phyloP scores from a whole-genome alignment of 2,329 filamentous ascomycete species.

The Colletotrichum theobromicola region DNA sequence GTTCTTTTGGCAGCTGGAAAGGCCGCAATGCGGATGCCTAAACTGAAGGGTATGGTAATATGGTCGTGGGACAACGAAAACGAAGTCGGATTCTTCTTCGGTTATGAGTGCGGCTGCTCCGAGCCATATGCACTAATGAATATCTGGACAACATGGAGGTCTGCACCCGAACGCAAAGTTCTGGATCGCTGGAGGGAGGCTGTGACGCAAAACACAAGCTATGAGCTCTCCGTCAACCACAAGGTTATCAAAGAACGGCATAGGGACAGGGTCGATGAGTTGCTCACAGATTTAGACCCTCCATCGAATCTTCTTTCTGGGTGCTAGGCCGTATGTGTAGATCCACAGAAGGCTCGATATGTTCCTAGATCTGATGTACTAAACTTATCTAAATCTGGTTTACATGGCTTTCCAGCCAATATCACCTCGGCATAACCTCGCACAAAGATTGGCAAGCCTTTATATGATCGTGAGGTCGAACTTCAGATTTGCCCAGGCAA shows the following conservation, averaged over 20 bases:
- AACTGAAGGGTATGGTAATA: neutral
- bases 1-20: neutral
- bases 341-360: too few species aligned
- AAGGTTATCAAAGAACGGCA: neutral
- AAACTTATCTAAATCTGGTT: accelerated
- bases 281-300: neutral
- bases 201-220: neutral
- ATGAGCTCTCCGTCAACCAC: neutral
- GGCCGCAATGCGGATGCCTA: neutral
- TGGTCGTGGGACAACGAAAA: neutral
- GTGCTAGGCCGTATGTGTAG: too few species aligned
- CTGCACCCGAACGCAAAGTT: neutral
- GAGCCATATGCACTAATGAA: neutral
- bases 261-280: neutral
- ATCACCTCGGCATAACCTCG: neutral
- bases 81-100: neutral
- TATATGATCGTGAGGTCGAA: neutral
- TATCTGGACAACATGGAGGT: neutral
- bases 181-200: neutral
- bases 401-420: neutral
- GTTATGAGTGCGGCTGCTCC: neutral
- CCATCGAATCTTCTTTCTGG: neutral
- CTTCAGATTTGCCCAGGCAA: neutral
- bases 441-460: neutral
- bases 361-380: neutral